Base-by-base conservation (phyloP, 1,139 yeast species). In the Suhomyces atakaporum region DNA sequence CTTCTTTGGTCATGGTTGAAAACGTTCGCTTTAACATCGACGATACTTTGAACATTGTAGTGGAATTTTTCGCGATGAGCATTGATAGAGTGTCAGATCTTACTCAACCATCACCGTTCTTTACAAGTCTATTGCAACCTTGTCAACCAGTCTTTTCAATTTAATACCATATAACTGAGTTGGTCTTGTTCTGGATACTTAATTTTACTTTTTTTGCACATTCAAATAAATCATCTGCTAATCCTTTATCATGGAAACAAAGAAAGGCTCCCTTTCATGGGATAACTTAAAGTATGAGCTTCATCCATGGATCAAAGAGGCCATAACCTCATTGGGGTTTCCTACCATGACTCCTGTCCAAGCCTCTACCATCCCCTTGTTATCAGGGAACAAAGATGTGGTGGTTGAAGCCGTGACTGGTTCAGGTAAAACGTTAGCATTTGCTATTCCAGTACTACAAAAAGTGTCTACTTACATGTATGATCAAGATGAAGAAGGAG, bases 371-470 rank as follows among this genome's bases (percentile, higher is more conserved):
- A 85, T 92, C 33, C 98, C 99, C 0, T 66, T 90, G 36, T 78
- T 94, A 49, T 63, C 84, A 30, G 83, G 83, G n/a, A 85, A 90
- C 52, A 92, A 92, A 55, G 98, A 92, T 62, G 97, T 92, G 7
- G 95, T 94, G 7, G 97, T 89, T 2, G 96, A 90, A 55, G 89
- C 97, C 0, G 96, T 89, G 2, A 92, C 98, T 0, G 98, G 98
- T 0, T 89, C 97, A 0, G 98, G 98, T 7, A 92, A 92, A 57
- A 92, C 98, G 0, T 62, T 90, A 22, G 87, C 97, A 3, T 92
- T 85, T 61, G 79, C 80, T 7, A 73, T 92, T 3, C 98, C 98
- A 0, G 75, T 89, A 2, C 57, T 90, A 16, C 92, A 89, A 50
- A 79, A 78, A 58, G 61, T 83, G 22, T 62, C 74, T 28, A 58